Evolutionary conservation across 192 early-diverging fungal genomes (phyloP).

Genomic region (Spinellus fusiger): DNA sequence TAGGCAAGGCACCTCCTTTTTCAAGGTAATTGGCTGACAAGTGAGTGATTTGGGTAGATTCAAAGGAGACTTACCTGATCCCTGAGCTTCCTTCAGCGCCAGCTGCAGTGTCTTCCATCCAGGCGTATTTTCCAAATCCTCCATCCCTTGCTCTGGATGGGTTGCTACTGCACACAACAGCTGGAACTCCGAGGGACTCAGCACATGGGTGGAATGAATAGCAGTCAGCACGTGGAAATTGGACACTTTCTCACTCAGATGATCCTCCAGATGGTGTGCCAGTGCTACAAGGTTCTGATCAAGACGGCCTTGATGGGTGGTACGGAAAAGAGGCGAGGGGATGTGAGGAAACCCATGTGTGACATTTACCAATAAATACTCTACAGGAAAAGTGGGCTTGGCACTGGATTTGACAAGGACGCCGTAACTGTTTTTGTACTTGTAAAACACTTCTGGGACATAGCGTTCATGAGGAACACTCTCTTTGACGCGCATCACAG

Average conservation of each 20-base stretch:
- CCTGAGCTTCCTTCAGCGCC: constrained; percentile 52
- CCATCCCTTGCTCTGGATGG: constrained; percentile 25
- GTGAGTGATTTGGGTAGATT: too few relatives aligned
- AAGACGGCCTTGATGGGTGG: constrained; percentile 56
- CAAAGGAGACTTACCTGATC: constrained; percentile 30
- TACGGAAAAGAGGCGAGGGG: constrained; percentile 68
- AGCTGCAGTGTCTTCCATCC: constrained; percentile 72
- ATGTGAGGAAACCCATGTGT: constrained; percentile 89
- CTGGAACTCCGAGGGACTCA: constrained; percentile 57
- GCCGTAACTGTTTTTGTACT: constrained; percentile 93
- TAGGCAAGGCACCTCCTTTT: too few relatives aligned
- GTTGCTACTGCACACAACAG: constrained; percentile 35
- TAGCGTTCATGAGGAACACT: constrained; percentile 66
- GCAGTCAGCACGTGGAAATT: constrained; percentile 87
- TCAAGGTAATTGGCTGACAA: too few relatives aligned
- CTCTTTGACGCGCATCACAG: constrained; percentile 78
- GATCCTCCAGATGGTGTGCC: constrained; percentile 44
- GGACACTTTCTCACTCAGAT: constrained; percentile 50
- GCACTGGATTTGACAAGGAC: constrained; percentile 81
- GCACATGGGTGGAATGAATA: constrained; percentile 55
- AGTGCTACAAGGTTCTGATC: too few relatives aligned
- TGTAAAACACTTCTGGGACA: constrained; percentile 96
- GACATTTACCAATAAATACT: constrained; percentile 92
- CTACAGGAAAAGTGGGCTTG: constrained; percentile 94
- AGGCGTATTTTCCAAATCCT: constrained; percentile 32